These are phyloP conservation scores for Xylaria bambusicola DNA, from an alignment of 495 filamentous ascomycete species.

Conservation along the genomic window DNA sequence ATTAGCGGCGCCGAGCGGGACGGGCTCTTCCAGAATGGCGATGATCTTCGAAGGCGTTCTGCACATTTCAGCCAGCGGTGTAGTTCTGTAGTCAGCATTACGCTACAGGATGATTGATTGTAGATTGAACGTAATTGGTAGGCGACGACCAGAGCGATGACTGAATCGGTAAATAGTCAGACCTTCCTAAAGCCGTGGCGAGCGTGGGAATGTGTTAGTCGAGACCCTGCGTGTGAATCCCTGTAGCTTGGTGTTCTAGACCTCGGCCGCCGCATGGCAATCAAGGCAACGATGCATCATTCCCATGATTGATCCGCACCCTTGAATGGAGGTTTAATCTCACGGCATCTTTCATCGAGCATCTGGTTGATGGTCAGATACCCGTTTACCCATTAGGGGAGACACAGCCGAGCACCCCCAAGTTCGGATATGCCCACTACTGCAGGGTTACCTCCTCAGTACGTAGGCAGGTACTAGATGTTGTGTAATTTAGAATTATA, in stretches of 20 bases:
- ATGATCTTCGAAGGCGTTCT: slow-evolving; percentile 5
- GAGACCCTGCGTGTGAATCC: neutral
- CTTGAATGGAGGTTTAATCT: neutral
- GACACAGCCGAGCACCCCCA: neutral
- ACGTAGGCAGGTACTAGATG: no score
- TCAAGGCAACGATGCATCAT: slow-evolving; percentile 7
- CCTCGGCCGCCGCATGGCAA: slow-evolving; percentile 11
- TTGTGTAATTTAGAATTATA: no score
- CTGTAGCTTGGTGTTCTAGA: neutral
- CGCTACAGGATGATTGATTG: neutral
- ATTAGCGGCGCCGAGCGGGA: neutral
- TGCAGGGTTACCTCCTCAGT: no score
- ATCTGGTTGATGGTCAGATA: no score
- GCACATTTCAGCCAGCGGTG: slow-evolving; percentile 11
- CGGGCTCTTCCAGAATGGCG: neutral
- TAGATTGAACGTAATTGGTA: no score
- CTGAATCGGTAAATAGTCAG: neutral
- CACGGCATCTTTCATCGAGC: slow-evolving; percentile 4
- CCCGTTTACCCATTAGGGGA: neutral
- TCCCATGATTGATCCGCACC: slow-evolving; percentile 9
- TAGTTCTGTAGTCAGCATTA: neutral
- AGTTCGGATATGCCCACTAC: neutral
- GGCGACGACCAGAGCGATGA: neutral
- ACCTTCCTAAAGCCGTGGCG: no score
- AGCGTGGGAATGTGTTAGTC: no score